Evolutionary conservation across 352 stramenopile species (phyloP).

Genomic region (Phytophthora megakarya): DNA sequence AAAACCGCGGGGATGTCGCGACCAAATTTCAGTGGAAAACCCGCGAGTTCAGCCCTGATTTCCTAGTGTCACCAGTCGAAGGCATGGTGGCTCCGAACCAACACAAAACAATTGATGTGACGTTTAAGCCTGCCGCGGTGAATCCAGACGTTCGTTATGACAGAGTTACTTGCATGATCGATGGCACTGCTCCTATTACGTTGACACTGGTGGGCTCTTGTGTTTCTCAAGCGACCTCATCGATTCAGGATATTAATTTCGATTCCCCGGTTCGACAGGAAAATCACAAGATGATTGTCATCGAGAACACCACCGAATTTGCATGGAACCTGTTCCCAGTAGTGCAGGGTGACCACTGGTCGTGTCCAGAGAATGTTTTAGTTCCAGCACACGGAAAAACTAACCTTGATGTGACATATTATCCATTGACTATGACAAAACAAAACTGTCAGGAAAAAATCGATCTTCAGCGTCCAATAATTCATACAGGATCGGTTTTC

Average conservation of each 20-base stretch:
- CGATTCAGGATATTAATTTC: constrained; percentile 89
- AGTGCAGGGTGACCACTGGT: constrained; percentile 89
- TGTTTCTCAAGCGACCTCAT: constrained; percentile 87
- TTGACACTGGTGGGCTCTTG: constrained; percentile 87
- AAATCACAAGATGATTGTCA: constrained; percentile 56
- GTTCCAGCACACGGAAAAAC: constrained; percentile 76
- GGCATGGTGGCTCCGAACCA: constrained; percentile 84
- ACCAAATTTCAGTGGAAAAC: constrained; percentile 90
- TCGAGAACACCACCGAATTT: constrained; percentile 83
- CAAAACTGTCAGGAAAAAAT: constrained; percentile 28
- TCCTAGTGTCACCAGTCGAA: constrained; percentile 78
- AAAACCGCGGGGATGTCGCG: constrained; percentile 91
- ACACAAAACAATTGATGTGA: constrained; percentile 90
- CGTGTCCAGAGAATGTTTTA: constrained; percentile 77
- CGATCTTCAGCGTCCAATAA: constrained; percentile 40
- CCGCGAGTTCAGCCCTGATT: constrained; percentile 78
- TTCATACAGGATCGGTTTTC: constrained; percentile 87
- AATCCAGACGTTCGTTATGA: constrained; percentile 91
- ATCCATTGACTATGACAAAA: constrained; percentile 86
- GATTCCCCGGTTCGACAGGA: constrained; percentile 79
- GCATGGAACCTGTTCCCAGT: constrained; percentile 90
- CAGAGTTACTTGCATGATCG: constrained; percentile 70
- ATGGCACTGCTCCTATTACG: constrained; percentile 55
- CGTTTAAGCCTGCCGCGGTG: constrained; percentile 81
- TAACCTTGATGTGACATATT: constrained; percentile 76